Base-by-base conservation (phyloP, 768 basidiomycete species). In the Naganishia vishniacii region DNA sequence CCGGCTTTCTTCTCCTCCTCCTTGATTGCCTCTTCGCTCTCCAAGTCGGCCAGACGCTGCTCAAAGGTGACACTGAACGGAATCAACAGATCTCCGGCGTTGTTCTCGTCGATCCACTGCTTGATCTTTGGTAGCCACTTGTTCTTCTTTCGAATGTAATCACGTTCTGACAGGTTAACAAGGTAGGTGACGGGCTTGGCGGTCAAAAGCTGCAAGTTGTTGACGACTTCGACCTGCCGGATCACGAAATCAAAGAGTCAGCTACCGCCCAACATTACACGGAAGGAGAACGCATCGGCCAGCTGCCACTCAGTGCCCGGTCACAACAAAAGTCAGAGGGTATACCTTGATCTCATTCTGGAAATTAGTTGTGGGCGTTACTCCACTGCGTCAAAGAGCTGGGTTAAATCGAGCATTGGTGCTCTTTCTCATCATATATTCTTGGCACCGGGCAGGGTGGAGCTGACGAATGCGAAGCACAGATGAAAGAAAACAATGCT, bases 81-180 rank as follows among this genome's bases (percentile, higher is more conserved):
- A 69, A 99, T 94, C 67, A 99, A 83, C 18, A 85, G 84, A 72
- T 99, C 95, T 58, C 95, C 95, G 1, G 94, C 86, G 80, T 95
- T 97, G 80, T 98, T 84, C 73, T 85, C 83, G 79, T 97, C 93
- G 73, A 99, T 94, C 95, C 95, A 99, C 29, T 79, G 88, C 77
- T 97, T 97, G 82, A 98, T 98, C 81, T 94, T 95, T 20, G 92
- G 84, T 32, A 98, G 80, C 93, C 95, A 98, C 82, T 97, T 98
- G 81, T 97, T 98, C 85, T 97, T 98, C 80, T 97, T 98, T 68
- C 95, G 86, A 65, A 89, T 79, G 72, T 89, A 99, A 76, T 99
- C 95, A 69, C 84, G 84, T 78, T 98, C 93, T 65, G 88, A 91
- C 48, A 99, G 81, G 80, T 99, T 99, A 80, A 97, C 92, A 53